A percentile compares a stretch with the other conserved stretches of the same genome.
phyloP scores from a whole-genome alignment of 2,329 filamentous ascomycete species.

The Epichloe gansuensis region DNA sequence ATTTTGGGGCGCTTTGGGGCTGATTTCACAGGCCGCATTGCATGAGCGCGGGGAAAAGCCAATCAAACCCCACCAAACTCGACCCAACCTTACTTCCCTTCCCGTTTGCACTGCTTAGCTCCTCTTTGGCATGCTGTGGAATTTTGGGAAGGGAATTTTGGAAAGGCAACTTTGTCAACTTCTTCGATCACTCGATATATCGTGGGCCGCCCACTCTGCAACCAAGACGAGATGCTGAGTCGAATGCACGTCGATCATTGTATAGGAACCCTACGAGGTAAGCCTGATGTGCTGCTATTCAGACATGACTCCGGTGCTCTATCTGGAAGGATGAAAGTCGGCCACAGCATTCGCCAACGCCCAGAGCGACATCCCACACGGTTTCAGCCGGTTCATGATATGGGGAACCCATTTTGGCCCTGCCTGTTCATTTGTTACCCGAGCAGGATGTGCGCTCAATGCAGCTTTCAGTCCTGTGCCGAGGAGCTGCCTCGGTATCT shows the following conservation, averaged over 20 bases:
- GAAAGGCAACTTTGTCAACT: slow-evolving; percentile 3
- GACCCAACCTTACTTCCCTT: too few relatives aligned
- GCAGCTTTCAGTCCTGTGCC: too few relatives aligned
- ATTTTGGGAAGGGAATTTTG: slow-evolving; percentile 3
- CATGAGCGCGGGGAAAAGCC: too few relatives aligned
- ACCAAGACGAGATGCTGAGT: background rate
- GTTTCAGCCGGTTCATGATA: too few relatives aligned
- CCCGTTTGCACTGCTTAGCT: background rate
- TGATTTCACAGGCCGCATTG: too few relatives aligned
- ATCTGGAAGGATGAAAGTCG: background rate
- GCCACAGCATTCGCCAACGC: background rate
- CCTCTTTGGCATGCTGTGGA: background rate
- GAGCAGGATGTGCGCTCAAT: too few relatives aligned
- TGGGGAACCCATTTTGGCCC: too few relatives aligned
- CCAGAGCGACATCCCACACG: too few relatives aligned
- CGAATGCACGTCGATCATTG: slow-evolving; percentile 3
- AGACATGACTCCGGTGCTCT: background rate
- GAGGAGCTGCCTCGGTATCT: background rate
- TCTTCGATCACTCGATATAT: slow-evolving; percentile 1
- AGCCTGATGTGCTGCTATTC: slow-evolving; percentile 3
- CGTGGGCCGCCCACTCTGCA: background rate
- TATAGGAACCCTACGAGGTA: background rate
- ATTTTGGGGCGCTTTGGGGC: too few relatives aligned
- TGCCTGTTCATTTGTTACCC: too few relatives aligned
- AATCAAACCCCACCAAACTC: too few relatives aligned